Conservation (phyloP, 2,329 filamentous ascomycete genomes). For the Orbilia oligospora region DNA sequence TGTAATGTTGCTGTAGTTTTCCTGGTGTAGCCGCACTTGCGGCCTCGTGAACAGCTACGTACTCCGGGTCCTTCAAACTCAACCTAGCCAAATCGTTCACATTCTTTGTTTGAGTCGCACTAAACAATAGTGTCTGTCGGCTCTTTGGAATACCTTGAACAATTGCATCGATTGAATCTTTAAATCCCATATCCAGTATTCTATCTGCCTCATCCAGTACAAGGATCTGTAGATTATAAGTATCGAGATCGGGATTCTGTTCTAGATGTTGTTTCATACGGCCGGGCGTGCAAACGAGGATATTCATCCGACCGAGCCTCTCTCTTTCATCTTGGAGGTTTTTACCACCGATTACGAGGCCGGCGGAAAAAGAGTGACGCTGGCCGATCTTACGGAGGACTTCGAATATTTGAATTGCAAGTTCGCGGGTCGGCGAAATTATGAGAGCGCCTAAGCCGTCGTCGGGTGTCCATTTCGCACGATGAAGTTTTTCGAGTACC, state of each 20-base stretch:
- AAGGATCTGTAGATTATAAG: conserved; percentile 90
- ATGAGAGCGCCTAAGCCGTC: conserved; percentile 94
- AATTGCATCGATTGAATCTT: conserved; percentile 89
- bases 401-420: conserved; percentile 97
- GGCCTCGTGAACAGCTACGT: conserved; percentile 91
- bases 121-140: conserved; percentile 93
- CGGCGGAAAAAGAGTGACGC: conserved; percentile 91
- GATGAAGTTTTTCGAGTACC: conserved; percentile 89
- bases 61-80: conserved; percentile 90
- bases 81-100: conserved; percentile 92
- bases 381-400: conserved; percentile 91
- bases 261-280: conserved; percentile 96
- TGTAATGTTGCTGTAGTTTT: conserved; percentile 90
- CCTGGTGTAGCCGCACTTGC: conserved; percentile 84
- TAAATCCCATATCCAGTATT: conserved; percentile 98
- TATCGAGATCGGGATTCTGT: conserved; percentile 89
- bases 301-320: conserved; percentile 91
- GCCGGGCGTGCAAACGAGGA: conserved; percentile 93
- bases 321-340: conserved; percentile 88
- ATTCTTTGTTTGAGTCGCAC: conserved; percentile 93
- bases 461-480: conserved; percentile 87
- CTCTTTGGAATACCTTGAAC: conserved; percentile 88
- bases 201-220: conserved; percentile 96
- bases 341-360: conserved; percentile 93
- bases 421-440: conserved; percentile 91